Percentiles rank a stretch among this genome's conserved stretches.
phyloP scores from a whole-genome alignment of 805 yeast species.

The Candida nitratophila region DNA sequence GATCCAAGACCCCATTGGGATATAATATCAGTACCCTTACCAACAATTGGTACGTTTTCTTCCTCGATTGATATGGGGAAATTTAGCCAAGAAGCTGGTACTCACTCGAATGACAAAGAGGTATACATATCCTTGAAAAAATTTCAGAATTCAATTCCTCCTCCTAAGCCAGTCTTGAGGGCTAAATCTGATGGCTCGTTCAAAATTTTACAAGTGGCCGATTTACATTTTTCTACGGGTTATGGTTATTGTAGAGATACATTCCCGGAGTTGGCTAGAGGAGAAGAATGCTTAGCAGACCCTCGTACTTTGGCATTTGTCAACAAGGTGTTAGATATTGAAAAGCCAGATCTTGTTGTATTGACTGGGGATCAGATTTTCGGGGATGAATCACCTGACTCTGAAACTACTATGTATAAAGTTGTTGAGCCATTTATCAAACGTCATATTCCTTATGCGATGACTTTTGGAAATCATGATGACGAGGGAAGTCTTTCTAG shows the following conservation, averaged over 20 bases:
- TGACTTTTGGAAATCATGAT: constrained; percentile 90
- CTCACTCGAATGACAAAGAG: constrained; percentile 9
- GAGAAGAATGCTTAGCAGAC: constrained; percentile 68
- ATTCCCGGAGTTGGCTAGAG: constrained; percentile 36
- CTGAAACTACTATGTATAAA: constrained; percentile 76
- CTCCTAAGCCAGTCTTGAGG: constrained; percentile 7
- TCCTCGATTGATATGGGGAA: constrained; percentile 3
- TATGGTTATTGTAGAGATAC: constrained; percentile 75
- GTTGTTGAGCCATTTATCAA: constrained; percentile 62
- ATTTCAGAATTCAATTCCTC: constrained; percentile 23
- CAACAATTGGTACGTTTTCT: constrained; percentile 2
- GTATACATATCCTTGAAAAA: constrained; percentile 29
- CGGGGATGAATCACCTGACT: constrained; percentile 74
- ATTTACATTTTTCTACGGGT: constrained; percentile 84
- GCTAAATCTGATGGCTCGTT: constrained; percentile 41
- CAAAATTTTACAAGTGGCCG: constrained; percentile 86
- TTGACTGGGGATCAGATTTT: constrained; percentile 88
- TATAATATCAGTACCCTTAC: constrained; percentile 12
- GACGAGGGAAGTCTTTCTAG: constrained; percentile 72
- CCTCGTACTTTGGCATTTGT: constrained; percentile 59
- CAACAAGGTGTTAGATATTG: constrained; percentile 56
- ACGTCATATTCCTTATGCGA: constrained; percentile 73
- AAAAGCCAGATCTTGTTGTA: constrained; percentile 79
- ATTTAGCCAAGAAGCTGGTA: background rate
- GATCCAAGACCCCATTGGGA: constrained; percentile 79